phyloP scores from a whole-genome alignment of 768 basidiomycete genomes.

The Leccinellum albellum region DNA sequence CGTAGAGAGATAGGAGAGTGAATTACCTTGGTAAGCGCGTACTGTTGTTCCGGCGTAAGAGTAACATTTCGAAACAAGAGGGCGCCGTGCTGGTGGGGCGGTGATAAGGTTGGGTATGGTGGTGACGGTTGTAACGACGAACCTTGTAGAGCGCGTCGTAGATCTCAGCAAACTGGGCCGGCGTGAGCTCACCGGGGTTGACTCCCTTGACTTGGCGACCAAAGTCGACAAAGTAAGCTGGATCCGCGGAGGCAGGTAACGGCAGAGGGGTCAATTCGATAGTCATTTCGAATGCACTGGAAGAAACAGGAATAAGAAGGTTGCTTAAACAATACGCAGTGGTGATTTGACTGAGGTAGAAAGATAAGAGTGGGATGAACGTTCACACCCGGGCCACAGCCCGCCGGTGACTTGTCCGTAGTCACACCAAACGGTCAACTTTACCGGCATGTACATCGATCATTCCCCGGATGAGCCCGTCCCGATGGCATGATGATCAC shows the following conservation, averaged over 20 bases:
- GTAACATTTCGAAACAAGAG: slow-evolving; percentile 71
- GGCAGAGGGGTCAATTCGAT: slow-evolving; percentile 66
- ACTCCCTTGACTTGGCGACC: slow-evolving; percentile 76
- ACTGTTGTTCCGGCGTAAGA: slow-evolving; percentile 79
- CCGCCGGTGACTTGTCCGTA: too few relatives aligned
- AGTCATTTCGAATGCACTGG: slow-evolving; percentile 51
- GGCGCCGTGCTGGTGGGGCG: slow-evolving; percentile 51
- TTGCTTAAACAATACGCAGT: neutral
- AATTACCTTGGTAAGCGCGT: slow-evolving; percentile 73
- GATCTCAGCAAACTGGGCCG: slow-evolving; percentile 63
- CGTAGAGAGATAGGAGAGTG: neutral
- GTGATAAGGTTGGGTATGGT: neutral
- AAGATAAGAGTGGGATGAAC: slow-evolving; percentile 7
- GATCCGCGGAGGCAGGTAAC: slow-evolving; percentile 68
- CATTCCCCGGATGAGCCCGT: too few relatives aligned
- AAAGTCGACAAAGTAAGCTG: slow-evolving; percentile 63
- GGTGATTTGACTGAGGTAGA: neutral
- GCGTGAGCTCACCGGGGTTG: slow-evolving; percentile 57
- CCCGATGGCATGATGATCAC: too few relatives aligned
- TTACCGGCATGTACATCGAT: too few relatives aligned
- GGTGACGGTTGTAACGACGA: neutral
- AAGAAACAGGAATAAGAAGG: too few relatives aligned
- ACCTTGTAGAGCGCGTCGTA: slow-evolving; percentile 77
- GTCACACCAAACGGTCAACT: too few relatives aligned
- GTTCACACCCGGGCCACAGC: neutral